Evolutionary conservation across 306 rosid genomes (phyloP).

Genomic region (Dalbergia oliveri): DNA sequence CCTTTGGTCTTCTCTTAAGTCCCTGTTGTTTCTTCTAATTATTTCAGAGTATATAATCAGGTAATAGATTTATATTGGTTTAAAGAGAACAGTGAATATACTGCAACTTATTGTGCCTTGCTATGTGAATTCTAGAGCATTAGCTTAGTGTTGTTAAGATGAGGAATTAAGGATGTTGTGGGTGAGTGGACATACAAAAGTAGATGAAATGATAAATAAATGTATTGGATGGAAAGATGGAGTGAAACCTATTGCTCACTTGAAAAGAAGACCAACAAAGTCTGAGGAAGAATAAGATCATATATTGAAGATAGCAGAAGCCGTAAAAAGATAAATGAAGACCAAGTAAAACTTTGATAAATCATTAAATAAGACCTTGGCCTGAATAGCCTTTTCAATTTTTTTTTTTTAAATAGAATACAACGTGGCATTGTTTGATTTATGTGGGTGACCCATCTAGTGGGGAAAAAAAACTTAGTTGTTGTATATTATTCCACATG

Average conservation of each 20-base stretch:
- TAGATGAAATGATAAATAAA: not conserved
- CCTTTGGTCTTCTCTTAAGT: not conserved
- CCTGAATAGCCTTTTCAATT: not conserved
- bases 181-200: not conserved
- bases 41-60: slow-evolving; percentile 19
- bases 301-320: not conserved
- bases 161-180: not conserved
- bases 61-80: slow-evolving; percentile 30
- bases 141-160: not conserved
- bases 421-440: not conserved
- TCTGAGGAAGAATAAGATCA: not conserved
- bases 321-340: not conserved
- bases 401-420: slow-evolving; percentile 15
- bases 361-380: not conserved
- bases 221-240: not conserved
- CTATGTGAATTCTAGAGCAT: too few species aligned
- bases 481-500: not conserved
- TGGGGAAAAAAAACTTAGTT: not conserved
- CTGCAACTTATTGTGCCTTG: too few species aligned
- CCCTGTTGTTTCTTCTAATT: slow-evolving; percentile 6
- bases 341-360: slow-evolving; percentile 19
- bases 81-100: too few species aligned
- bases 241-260: not conserved
- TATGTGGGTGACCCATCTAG: not conserved
- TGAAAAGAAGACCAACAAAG: not conserved